phyloP scores from a whole-genome alignment of 768 basidiomycete genomes.

The Pleurotus citrinopileatus region DNA sequence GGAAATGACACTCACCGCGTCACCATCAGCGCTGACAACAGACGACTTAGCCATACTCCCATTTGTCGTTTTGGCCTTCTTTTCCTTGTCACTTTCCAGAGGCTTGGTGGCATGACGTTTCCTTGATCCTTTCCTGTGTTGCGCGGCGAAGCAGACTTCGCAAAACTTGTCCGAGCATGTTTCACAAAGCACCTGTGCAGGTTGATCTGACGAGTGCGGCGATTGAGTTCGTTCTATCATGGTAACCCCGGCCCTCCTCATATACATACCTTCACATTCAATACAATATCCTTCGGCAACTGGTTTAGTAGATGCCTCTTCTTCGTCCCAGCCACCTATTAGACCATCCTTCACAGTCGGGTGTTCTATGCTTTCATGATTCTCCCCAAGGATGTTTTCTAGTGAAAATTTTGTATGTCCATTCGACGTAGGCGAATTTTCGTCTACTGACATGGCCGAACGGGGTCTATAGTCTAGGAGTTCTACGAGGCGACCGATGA shows the following conservation, averaged over 20 bases:
- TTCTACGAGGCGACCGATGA: slow-evolving; percentile 7
- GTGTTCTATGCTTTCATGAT: slow-evolving; percentile 63
- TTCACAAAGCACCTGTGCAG: slow-evolving; percentile 72
- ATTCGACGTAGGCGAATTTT: neutral
- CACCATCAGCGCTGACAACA: slow-evolving; percentile 27
- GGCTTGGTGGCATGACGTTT: slow-evolving; percentile 59
- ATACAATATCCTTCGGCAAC: slow-evolving; percentile 68
- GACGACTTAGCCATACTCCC: slow-evolving; percentile 13
- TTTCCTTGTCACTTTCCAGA: slow-evolving; percentile 29
- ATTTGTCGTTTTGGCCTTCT: slow-evolving; percentile 25
- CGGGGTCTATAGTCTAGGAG: slow-evolving; percentile 5
- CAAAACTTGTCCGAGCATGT: slow-evolving; percentile 73
- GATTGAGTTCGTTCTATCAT: slow-evolving; percentile 7
- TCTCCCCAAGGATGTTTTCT: slow-evolving; percentile 64
- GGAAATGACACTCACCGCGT: slow-evolving; percentile 17
- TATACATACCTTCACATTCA: slow-evolving; percentile 76
- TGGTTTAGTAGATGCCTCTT: slow-evolving; percentile 40
- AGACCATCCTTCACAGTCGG: slow-evolving; percentile 37
- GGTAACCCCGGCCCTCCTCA: neutral
- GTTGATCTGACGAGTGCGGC: slow-evolving; percentile 59
- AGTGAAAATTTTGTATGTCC: slow-evolving; percentile 48
- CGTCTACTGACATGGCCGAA: slow-evolving; percentile 3
- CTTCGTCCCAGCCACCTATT: slow-evolving; percentile 67
- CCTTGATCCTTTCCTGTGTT: slow-evolving; percentile 79
- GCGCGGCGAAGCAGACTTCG: slow-evolving; percentile 83